Evolutionary conservation across 495 filamentous ascomycete genomes (phyloP).

Genomic region (Talaromyces nanjingensis): DNA sequence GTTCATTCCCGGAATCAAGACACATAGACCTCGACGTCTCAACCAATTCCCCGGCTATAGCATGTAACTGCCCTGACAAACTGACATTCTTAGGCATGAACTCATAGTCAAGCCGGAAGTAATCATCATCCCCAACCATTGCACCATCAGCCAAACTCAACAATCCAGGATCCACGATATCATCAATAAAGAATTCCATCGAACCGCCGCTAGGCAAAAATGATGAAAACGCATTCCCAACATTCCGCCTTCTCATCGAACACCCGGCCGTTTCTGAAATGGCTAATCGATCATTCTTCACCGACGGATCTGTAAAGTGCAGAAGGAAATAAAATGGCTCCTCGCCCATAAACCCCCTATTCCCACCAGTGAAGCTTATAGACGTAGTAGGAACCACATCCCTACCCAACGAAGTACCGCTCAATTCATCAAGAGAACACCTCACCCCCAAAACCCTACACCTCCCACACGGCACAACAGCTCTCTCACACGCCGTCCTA

Average conservation of each 20-base stretch:
- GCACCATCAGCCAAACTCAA: conserved; percentile 12
- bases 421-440: conserved; percentile 18
- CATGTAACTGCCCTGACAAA: conserved; percentile 23
- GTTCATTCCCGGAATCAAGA: not conserved
- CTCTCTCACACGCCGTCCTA: conserved; percentile 26
- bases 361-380: conserved; percentile 27
- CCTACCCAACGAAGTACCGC: not conserved
- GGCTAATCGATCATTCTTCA: conserved; percentile 26
- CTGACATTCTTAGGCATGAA: conserved; percentile 15
- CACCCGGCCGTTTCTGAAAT: conserved; percentile 30
- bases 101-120: conserved; percentile 10
- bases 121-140: not conserved
- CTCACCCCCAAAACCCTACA: conserved; percentile 18
- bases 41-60: conserved; percentile 23
- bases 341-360: conserved; percentile 29
- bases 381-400: conserved; percentile 10
- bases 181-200: conserved; percentile 9
- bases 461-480: conserved; percentile 20
- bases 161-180: conserved; percentile 12
- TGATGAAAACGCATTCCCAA: conserved; percentile 25
- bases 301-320: conserved; percentile 27
- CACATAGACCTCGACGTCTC: conserved; percentile 29
- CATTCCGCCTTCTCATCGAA: conserved; percentile 27
- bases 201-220: conserved; percentile 20
- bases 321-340: conserved; percentile 26